These are phyloP conservation scores for Mycena leptocephala DNA, from an alignment of 768 basidiomycete genomes.

Conservation along the genomic window DNA sequence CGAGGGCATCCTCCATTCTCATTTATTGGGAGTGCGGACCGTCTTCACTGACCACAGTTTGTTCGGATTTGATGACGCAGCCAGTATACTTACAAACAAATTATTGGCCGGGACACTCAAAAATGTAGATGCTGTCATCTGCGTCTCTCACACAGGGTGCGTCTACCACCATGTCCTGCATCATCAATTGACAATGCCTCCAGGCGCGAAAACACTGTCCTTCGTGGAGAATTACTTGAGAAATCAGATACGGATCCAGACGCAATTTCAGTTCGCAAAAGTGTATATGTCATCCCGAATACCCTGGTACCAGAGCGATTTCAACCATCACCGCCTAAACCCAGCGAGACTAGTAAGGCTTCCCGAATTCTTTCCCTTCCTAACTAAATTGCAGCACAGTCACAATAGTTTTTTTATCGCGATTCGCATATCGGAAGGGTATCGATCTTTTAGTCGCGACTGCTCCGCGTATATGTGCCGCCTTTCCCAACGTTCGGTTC, in stretches of 20 bases:
- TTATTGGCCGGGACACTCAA: slow-evolving; percentile 88
- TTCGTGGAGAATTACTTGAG: slow-evolving; percentile 86
- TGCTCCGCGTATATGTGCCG: slow-evolving; percentile 89
- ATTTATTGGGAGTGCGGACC: slow-evolving; percentile 88
- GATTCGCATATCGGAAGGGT: slow-evolving; percentile 96
- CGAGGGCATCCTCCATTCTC: slow-evolving; percentile 93
- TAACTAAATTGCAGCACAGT: slow-evolving; percentile 63
- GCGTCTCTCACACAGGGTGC: slow-evolving; percentile 97
- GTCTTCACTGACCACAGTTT: slow-evolving; percentile 98
- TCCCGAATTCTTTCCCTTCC: not conserved
- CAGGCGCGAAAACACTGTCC: slow-evolving; percentile 97
- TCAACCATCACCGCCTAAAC: slow-evolving; percentile 66
- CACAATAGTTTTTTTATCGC: slow-evolving; percentile 91
- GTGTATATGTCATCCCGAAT: slow-evolving; percentile 95
- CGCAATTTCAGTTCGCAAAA: slow-evolving; percentile 63
- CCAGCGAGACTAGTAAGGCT: slow-evolving; percentile 71
- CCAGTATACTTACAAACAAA: slow-evolving; percentile 98
- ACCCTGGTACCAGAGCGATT: slow-evolving; percentile 92
- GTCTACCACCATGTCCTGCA: slow-evolving; percentile 36
- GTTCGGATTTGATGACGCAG: slow-evolving; percentile 97
- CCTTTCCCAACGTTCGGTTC: slow-evolving; percentile 91
- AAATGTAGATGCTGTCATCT: slow-evolving; percentile 95
- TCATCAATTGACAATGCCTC: not conserved
- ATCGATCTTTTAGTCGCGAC: slow-evolving; percentile 96
- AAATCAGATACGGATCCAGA: slow-evolving; percentile 60